These are phyloP conservation scores for Mentha longifolia DNA, from an alignment of 257 asterid genomes.

Conservation along the genomic window DNA sequence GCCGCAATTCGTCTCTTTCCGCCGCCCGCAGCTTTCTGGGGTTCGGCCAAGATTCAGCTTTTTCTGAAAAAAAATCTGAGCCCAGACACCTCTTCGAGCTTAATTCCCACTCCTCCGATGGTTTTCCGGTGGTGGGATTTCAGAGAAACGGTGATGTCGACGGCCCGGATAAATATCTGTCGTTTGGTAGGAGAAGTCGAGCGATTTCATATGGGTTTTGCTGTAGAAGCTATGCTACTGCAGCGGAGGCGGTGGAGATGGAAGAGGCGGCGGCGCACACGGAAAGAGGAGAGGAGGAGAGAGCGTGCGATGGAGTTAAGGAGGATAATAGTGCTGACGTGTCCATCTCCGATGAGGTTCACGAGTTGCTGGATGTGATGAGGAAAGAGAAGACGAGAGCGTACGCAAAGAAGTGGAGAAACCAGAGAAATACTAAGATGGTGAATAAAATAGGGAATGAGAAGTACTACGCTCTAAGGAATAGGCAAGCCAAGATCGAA, in stretches of 20 bases:
- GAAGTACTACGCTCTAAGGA: conserved; percentile 53
- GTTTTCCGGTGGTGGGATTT: conserved; percentile 42
- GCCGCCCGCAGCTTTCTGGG: conserved; percentile 50
- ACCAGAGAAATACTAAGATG: conserved; percentile 29
- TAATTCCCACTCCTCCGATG: conserved; percentile 35
- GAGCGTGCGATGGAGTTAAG: too few species aligned
- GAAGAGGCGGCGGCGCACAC: conserved; percentile 57
- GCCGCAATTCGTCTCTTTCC: conserved; percentile 18
- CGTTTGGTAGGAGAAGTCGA: conserved; percentile 30
- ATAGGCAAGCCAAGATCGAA: conserved; percentile 76
- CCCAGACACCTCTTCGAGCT: conserved; percentile 42
- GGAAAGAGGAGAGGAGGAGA: conserved; percentile 54
- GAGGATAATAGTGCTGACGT: background rate
- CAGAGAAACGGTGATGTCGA: conserved; percentile 29
- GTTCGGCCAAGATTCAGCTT: conserved; percentile 41
- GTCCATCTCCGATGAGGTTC: conserved; percentile 44
- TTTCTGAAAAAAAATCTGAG: conserved; percentile 37
- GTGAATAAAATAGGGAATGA: conserved; percentile 39
- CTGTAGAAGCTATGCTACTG: conserved; percentile 62
- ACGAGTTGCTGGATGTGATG: conserved; percentile 57
- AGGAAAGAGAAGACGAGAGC: conserved; percentile 59
- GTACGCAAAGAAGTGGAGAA: conserved; percentile 40
- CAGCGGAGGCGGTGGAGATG: conserved; percentile 82
- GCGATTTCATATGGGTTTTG: conserved; percentile 37
- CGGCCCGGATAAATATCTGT: conserved; percentile 35